A percentile compares a stretch with the other conserved stretches of the same genome.
Evolutionary conservation across 441 rosid species (phyloP).

Genomic region (Gossypium davidsonii): DNA sequence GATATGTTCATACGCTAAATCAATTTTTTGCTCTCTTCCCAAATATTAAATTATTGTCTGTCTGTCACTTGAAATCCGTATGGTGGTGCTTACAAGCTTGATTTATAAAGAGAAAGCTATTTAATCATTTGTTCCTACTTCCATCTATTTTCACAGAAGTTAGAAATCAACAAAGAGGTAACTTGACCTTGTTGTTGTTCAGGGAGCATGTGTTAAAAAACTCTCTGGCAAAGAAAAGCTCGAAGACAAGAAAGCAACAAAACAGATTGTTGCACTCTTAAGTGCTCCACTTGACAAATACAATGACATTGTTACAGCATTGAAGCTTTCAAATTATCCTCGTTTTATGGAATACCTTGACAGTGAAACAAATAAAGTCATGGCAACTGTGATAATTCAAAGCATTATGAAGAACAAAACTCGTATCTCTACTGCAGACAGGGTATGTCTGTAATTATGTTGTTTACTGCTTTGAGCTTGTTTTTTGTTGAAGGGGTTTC

Average conservation of each 20-base stretch:
- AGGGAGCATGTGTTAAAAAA: constrained; percentile 95
- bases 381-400: constrained; percentile 90
- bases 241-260: constrained; percentile 77
- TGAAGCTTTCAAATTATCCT: constrained; percentile 87
- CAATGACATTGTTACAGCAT: constrained; percentile 79
- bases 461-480: constrained; percentile 16
- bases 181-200: constrained; percentile 17
- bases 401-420: constrained; percentile 94
- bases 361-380: constrained; percentile 75
- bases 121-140: background rate
- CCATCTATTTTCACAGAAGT: background rate
- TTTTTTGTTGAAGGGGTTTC: constrained; percentile 9
- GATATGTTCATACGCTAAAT: background rate
- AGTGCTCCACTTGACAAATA: constrained; percentile 98
- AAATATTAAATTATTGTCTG: background rate
- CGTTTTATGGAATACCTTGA: constrained; percentile 83
- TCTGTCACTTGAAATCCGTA: background rate
- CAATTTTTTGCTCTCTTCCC: constrained; percentile 18
- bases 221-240: constrained; percentile 70
- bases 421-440: constrained; percentile 65
- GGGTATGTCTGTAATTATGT: constrained; percentile 35
- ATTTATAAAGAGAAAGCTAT: background rate
- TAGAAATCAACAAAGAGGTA: constrained; percentile 6
- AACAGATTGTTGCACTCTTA: constrained; percentile 89
- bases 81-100: background rate